A percentile compares a stretch with the other conserved stretches of the same genome.
Evolutionary conservation across 1,139 yeast species (phyloP).

Genomic region (Taphrina pruni): DNA sequence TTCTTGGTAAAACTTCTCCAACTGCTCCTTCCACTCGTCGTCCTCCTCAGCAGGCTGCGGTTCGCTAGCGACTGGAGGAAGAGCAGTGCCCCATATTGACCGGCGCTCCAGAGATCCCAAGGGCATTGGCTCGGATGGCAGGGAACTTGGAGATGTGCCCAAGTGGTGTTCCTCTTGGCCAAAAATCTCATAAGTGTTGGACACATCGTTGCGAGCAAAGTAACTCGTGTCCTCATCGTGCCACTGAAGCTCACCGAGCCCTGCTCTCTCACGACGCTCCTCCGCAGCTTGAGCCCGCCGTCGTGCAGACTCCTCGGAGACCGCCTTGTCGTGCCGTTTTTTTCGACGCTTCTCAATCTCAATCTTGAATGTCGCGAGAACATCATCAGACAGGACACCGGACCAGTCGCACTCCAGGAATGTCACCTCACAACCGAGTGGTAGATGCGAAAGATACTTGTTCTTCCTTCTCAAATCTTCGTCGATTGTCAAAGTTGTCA

Average conservation of each 20-base stretch:
- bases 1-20: constrained; percentile 42
- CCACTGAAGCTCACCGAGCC: constrained; percentile 9
- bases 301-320: constrained; percentile 48
- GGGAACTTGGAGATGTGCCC: constrained; percentile 3
- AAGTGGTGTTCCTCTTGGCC: constrained; percentile 8
- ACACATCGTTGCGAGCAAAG: constrained; percentile 30
- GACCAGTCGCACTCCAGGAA: constrained; percentile 88
- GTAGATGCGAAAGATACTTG: constrained; percentile 81
- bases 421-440: constrained; percentile 82
- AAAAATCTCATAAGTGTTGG: constrained; percentile 34
- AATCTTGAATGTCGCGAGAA: constrained; percentile 62
- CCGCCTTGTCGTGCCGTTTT: constrained; percentile 60
- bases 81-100: constrained; percentile 30
- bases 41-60: constrained; percentile 46
- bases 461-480: constrained; percentile 64
- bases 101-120: constrained; percentile 14
- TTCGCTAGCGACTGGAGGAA: constrained; percentile 39
- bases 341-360: constrained; percentile 69
- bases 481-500: constrained; percentile 65
- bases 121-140: constrained; percentile 12
- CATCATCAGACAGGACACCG: constrained; percentile 58
- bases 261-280: constrained; percentile 30
- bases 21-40: constrained; percentile 46
- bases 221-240: constrained; percentile 35
- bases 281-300: constrained; percentile 35